Evolutionary conservation across 2,329 filamentous ascomycete genomes (phyloP).

Genomic region (Ilyonectria sp.): DNA sequence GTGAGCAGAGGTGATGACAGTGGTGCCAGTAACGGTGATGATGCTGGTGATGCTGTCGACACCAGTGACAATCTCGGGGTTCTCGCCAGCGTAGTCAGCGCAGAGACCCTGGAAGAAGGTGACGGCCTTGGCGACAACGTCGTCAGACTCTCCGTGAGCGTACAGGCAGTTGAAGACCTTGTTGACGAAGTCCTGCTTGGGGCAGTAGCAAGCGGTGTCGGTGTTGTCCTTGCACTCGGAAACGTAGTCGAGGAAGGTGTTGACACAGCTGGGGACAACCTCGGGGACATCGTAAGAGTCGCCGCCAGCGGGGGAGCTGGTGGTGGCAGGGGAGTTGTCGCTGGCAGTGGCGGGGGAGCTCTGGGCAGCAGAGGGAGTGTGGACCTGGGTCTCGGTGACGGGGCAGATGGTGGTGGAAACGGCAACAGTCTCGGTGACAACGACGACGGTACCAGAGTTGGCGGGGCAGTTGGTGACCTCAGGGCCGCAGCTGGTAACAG

Average conservation of each 20-base stretch:
- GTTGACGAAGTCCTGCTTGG: conserved; percentile 80
- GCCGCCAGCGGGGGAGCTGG: conserved; percentile 49
- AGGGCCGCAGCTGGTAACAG: conserved; percentile 55
- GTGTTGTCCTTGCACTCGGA: conserved; percentile 85
- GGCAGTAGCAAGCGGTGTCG: conserved; percentile 90
- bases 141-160: conserved; percentile 78
- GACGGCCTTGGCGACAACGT: conserved; percentile 79
- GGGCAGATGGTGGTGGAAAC: conserved; percentile 45
- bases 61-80: conserved; percentile 88
- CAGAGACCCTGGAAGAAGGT: conserved; percentile 94
- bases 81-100: conserved; percentile 78
- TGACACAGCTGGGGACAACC: conserved; percentile 89
- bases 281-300: conserved; percentile 63
- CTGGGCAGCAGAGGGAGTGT: conserved; percentile 29
- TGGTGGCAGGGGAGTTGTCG: conserved; percentile 33
- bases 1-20: conserved; percentile 64
- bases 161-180: conserved; percentile 87
- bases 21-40: conserved; percentile 68
- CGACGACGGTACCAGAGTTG: conserved; percentile 42
- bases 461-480: conserved; percentile 65
- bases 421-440: conserved; percentile 46
- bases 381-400: conserved; percentile 42
- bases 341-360: conserved; percentile 29
- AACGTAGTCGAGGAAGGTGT: conserved; percentile 86
- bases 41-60: conserved; percentile 76